Evolutionary conservation across 2,329 filamentous ascomycete genomes (phyloP).

Genomic region (Cladosporium sp.): DNA sequence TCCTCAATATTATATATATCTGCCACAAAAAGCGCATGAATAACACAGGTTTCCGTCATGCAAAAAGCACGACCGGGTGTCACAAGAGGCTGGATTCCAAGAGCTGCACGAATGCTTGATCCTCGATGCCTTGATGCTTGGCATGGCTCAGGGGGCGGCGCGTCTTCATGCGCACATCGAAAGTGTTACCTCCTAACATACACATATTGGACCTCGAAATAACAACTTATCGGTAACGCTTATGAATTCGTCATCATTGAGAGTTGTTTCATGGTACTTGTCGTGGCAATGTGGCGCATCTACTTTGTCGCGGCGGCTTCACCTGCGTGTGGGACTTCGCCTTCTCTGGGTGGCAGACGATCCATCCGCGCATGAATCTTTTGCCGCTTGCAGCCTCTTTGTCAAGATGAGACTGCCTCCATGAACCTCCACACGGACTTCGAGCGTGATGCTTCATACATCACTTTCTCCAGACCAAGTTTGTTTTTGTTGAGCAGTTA

Average conservation of each 20-base stretch:
- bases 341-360: too few species aligned
- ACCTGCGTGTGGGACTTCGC: too few species aligned
- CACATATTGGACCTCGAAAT: too few species aligned
- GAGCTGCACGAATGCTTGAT: not conserved
- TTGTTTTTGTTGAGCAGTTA: not conserved
- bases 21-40: not conserved
- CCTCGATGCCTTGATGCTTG: not conserved
- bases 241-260: too few species aligned
- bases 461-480: not conserved
- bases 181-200: not conserved
- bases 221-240: too few species aligned
- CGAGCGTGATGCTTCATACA: too few species aligned
- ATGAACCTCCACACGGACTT: too few species aligned
- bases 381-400: too few species aligned
- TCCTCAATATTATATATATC: not conserved
- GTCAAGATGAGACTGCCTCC: not conserved
- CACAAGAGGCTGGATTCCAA: not conserved
- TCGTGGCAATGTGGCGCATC: too few species aligned
- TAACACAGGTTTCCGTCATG: not conserved
- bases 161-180: not conserved
- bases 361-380: too few species aligned
- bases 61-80: not conserved
- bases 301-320: not conserved
- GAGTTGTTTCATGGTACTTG: too few species aligned
- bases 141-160: not conserved